Evolutionary conservation across 495 filamentous ascomycete species (phyloP).

Genomic region (Aspergillus saccharolyticus): DNA sequence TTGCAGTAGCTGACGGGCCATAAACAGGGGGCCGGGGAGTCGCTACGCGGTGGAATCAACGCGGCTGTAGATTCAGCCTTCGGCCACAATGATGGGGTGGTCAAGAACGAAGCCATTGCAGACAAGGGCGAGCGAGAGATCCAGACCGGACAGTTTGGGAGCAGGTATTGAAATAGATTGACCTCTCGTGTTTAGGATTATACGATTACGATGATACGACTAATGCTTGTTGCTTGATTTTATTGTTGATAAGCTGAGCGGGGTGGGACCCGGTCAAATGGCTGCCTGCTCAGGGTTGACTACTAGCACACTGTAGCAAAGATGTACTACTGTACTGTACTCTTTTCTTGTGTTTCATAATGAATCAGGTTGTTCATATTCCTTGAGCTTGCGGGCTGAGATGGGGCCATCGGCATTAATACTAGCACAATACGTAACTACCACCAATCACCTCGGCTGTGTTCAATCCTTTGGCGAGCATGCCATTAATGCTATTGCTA

Average conservation of each 20-base stretch:
- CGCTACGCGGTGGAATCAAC: slow-evolving; percentile 37
- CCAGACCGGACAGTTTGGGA: slow-evolving; percentile 21
- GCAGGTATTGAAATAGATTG: background rate
- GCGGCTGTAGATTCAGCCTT: slow-evolving; percentile 38
- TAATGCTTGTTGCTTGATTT: background rate
- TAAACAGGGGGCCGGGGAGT: slow-evolving; percentile 38
- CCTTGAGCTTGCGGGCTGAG: background rate
- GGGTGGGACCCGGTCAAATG: background rate
- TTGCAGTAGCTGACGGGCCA: background rate
- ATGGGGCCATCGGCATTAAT: too few species aligned
- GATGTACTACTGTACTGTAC: background rate
- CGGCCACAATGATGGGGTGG: slow-evolving; percentile 32
- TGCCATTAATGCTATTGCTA: background rate
- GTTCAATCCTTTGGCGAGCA: background rate
- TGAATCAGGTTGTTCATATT: background rate
- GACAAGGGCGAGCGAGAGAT: slow-evolving; percentile 36
- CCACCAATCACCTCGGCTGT: background rate
- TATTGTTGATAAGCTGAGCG: background rate
- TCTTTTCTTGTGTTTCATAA: background rate
- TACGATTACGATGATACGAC: slow-evolving; percentile 1
- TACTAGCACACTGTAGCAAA: too few species aligned
- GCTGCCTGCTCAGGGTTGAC: background rate
- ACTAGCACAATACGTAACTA: too few species aligned
- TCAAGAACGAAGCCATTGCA: slow-evolving; percentile 35
- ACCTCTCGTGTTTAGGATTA: background rate